Base-by-base conservation (phyloP, 2,329 filamentous ascomycete species). In the Fusarium secorum region DNA sequence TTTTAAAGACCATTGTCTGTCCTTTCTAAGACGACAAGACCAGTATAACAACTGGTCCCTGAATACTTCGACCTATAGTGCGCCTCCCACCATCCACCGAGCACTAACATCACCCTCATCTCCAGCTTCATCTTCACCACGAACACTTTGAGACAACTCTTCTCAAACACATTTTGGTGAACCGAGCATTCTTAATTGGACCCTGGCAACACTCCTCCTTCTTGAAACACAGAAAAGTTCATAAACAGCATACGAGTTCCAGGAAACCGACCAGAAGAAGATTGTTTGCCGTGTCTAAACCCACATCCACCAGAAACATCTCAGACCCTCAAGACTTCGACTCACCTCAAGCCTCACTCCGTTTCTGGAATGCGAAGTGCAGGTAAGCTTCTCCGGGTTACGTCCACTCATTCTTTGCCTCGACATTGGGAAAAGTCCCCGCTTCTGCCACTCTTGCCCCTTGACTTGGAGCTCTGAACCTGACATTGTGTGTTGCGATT, bases 361-460 rank as follows among this genome's bases (percentile, higher is more conserved):
- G 48, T 67, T 59, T 64, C 70, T 75, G 74, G 74, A 75, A 76
- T 76, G 74, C 72, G 55, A 75, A 72, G 74, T 73, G 64, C 61
- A 74, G 74, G 74, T 76, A 69, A 75, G 74, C 61, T 70, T 73
- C 68, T 54, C 62, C 49, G 38, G 56, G 44, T 59, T 59, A 61
- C 51, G 41, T 56, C 24, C 18, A 45, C 42, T 62, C 54, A 68
- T 66, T 62, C 48, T 70, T 62, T 36, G 49, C 28, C 32, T 68
- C 32, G 51, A 54, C 42, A 38, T 53, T 33, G 32, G 39, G 46
- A 51, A 68, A 64, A 46, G 45, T 51, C 45, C 45, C 53, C 52
- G 46, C 59, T 59, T 53, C 71, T 65, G 60, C 59, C 51, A 49
- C 53, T 36, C 32, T 49, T 42, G 17, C 51, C 45, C 45, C 54